Base-by-base conservation (phyloP, 352 stramenopile species). In the Globisporangium spiculum region DNA sequence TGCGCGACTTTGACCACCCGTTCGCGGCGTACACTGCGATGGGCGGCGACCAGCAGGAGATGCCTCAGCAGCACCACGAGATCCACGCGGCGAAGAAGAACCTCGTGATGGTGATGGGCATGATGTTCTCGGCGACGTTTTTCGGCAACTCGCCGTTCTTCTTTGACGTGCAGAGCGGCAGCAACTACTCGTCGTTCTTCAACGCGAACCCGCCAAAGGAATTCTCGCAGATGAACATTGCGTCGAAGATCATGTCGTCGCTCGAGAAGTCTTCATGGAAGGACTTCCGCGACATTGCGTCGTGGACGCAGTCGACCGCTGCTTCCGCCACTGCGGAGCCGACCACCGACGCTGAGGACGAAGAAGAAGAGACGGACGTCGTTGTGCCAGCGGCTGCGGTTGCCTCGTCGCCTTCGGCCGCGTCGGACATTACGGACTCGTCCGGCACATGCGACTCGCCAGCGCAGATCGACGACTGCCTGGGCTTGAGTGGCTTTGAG, bases 201-300 rank as follows among this genome's bases (percentile, higher is more conserved):
- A 80, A 80, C 30, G 86, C 84, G 4, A 80, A 92, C 57, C 79
- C 86, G 7, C 79, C 87, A 0, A 93, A 92, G 70, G 80, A 94
- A 44, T 70, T 94, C 18, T 92, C 86, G 46, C 86, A 96, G 69
- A 91, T 96, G 80, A 92, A 83, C 77, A 88, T 96, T 61, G 88
- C 87, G 12, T 96, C 88, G 27, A 85, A 86, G 52, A 91, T 96
- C 34, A 80, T 96, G 38, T 88, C 88, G 38, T 91, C 84, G 62
- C 73, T 96, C n/a, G 88, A 96, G 69, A 93, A 93, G 69, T 91
- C 88, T n/a, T 91, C 88, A 67, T 96, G 88, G 88, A 86, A 93
- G 68, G 84, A 94, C 55, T 96, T 94, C 61, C 86, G 89, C 60
- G 87, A 93, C 59, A 78, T 94, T 30, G 86, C 83, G 30, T 88